phyloP scores from a whole-genome alignment of 345 rosid genomes.

The Pistacia integerrima region DNA sequence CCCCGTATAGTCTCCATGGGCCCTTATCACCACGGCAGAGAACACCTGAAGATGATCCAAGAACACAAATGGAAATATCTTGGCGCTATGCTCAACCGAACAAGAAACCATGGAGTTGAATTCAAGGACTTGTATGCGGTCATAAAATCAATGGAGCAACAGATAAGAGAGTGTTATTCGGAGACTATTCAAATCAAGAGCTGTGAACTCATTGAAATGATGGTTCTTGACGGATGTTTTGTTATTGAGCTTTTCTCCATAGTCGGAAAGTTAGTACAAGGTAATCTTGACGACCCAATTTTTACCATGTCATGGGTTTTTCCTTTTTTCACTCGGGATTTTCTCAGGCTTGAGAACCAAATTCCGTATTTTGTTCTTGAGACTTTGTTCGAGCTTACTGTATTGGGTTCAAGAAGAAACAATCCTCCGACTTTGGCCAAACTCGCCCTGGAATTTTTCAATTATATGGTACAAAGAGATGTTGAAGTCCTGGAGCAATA shows the following conservation, averaged over 20 bases:
- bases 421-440: slow-evolving; percentile 28
- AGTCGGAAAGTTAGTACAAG: slow-evolving; percentile 35
- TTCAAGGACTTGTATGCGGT: slow-evolving; percentile 19
- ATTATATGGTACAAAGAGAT: slow-evolving; percentile 36
- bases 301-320: slow-evolving; percentile 53
- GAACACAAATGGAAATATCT: slow-evolving; percentile 51
- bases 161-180: slow-evolving; percentile 37
- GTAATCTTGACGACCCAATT: slow-evolving; percentile 48
- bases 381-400: slow-evolving; percentile 31
- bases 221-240: slow-evolving; percentile 66
- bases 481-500: slow-evolving; percentile 26
- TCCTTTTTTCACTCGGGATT: slow-evolving; percentile 41
- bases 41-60: slow-evolving; percentile 41
- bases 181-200: slow-evolving; percentile 16
- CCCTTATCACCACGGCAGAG: slow-evolving; percentile 43
- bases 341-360: slow-evolving; percentile 62
- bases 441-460: slow-evolving; percentile 48
- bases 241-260: slow-evolving; percentile 52
- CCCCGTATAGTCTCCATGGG: slow-evolving; percentile 55
- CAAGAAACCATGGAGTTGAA: neutral
- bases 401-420: slow-evolving; percentile 1
- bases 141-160: slow-evolving; percentile 16
- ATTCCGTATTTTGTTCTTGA: slow-evolving; percentile 55
- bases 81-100: slow-evolving; percentile 23
- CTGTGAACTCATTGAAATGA: slow-evolving; percentile 38